Base-by-base conservation (phyloP, 2,329 filamentous ascomycete genomes). In the Hypocreales sp. region DNA sequence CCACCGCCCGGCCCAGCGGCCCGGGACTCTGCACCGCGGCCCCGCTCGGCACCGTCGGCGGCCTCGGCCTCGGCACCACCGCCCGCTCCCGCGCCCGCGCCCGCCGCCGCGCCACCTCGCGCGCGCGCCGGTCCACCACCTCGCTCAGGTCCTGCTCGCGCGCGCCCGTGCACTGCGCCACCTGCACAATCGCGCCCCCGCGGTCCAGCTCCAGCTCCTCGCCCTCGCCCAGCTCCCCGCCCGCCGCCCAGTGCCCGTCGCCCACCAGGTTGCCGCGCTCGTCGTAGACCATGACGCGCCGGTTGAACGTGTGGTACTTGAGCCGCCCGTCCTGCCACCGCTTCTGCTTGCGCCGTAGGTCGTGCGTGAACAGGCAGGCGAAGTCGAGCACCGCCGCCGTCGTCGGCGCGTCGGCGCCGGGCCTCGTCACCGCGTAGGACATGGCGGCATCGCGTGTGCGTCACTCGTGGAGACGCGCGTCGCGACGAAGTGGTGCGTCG, bases 261-360 rank as follows among this genome's bases (percentile, higher is more conserved):
- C 84, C 86, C 16, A 94, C 66, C 37, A 77, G 82, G 46, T 86
- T 82, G 0, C 79, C 72, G 3, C 69, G 60, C 25, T 81, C 73
- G 48, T 93, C 84, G 41, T 90, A 87, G 6, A 92, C 80, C 81
- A 94, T 92, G 33, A 90, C 61, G 5, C 82, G 73, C 45, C 75
- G 81, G 56, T 94, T 94, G 67, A 92, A 93, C 1, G 79, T 78
- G 46, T 94, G 86, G 37, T 78, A 92, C 37, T 78, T 79, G 34
- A 94, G 67, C 27, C 73, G 73, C 20, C 87, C 86, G 74, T 94
- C 86, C 44, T 92, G 82, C 86, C 86, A 94, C 34, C 81, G 65
- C 49, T 94, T 94, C 40, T 82, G 75, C 55, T 94, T 94, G 30
- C 81, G 73, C 27, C 74, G 72, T 22, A 92, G 50, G 46, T 94